Base-by-base conservation (phyloP, 192 early-diverging fungal genomes). In the Mortierella antarctica region DNA sequence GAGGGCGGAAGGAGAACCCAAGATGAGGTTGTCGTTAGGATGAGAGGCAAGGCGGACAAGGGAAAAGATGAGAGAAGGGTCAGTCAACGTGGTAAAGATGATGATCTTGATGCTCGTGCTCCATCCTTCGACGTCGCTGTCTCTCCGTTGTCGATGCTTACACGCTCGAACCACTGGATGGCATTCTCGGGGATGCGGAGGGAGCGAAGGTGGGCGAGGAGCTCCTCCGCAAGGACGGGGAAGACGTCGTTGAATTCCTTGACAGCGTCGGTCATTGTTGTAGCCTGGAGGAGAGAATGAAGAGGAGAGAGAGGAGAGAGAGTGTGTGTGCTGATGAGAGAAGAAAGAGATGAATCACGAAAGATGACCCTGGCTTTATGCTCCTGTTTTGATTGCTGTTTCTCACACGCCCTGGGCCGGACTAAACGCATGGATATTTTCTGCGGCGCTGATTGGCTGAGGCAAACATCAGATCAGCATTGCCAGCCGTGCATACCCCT, bases 161-260 rank as follows among this genome's bases (percentile, higher is more conserved):
- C 90, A 60, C 87, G 59, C 57, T 89, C 87, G 65, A 92, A 88
- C 84, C 92, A 92, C 63, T 89, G 69, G 23, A 87, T 84, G 71
- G 90, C 88, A 70, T 93, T 90, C 67, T 90, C 73, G 50, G 91
- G 90, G 53, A 92, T 90, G 47, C 91, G 89, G 70, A 92, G 91
- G 45, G 82, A 84, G 15, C 87, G 83, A 58, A 96, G 86, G 67
- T 95, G 92, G 9, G 80, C 77, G 56, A 96, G 73, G 47, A 98
- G 81, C 74, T 95, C 95, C 65, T 90, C 85, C 7, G 84, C 84
- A 11, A 98, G 88, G 64, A 83, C 82, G 54, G 93, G 89, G 85
- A 92, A 97, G 46, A 92, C 91, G 46, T 89, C 89, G 73, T 84
- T 84, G 82, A 98, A 96, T 70, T 86, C 90, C 65, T 89, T 71